phyloP scores from a whole-genome alignment of 257 asterid species.

The Penstemon eatonii region DNA sequence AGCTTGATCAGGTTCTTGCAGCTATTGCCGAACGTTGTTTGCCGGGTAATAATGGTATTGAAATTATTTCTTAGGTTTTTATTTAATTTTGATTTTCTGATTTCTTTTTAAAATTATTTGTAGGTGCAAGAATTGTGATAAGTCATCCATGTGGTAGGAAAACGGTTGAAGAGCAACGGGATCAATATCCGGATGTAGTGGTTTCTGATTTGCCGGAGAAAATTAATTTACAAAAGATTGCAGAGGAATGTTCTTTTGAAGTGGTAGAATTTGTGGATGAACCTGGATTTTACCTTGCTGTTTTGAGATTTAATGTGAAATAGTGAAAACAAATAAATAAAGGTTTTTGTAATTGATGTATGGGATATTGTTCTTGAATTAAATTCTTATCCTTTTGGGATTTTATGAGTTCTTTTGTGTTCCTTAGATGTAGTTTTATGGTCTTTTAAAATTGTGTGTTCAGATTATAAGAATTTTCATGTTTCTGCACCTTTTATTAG shows the following conservation, averaged over 20 bases:
- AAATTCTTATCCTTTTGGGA: no score
- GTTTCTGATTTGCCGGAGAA: conserved; percentile 64
- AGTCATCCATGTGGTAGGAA: conserved; percentile 79
- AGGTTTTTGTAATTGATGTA: neutral
- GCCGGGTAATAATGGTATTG: conserved; percentile 52
- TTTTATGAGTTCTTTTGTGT: no score
- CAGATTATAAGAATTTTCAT: no score
- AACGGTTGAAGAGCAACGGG: conserved; percentile 54
- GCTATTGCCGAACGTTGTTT: conserved; percentile 58
- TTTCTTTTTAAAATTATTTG: neutral
- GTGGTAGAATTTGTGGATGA: conserved; percentile 60
- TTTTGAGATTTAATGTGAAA: conserved; percentile 31
- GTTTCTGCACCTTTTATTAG: no score
- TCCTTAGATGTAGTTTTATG: no score
- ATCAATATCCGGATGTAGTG: conserved; percentile 59
- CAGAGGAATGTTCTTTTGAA: conserved; percentile 51
- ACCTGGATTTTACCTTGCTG: conserved; percentile 60
- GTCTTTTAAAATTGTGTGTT: no score
- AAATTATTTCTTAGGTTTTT: neutral
- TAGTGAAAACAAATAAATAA: conserved; percentile 2
- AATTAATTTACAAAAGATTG: conserved; percentile 36
- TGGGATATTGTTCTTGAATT: no score
- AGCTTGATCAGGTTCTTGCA: conserved; percentile 60
- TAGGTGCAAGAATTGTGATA: conserved; percentile 85
- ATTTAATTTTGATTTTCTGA: neutral